Percentiles rank a stretch among this genome's conserved stretches.
Conservation (phyloP, 345 rosid species). For the Salix viminalis region DNA sequence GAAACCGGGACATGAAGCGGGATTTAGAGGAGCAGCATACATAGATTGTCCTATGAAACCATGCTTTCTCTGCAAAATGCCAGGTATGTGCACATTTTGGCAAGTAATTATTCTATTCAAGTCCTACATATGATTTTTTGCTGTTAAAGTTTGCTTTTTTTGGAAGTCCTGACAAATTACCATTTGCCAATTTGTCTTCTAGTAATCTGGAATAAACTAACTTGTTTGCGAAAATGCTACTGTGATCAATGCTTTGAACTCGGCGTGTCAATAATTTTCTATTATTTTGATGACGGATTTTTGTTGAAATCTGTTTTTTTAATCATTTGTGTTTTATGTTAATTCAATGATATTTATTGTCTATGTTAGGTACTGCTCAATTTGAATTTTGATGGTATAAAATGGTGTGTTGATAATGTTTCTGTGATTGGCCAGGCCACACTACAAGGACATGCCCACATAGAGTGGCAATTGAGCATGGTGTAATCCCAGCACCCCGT, state of each 20-base stretch:
- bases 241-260: neutral
- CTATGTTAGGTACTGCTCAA: neutral
- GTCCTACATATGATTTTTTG: neutral
- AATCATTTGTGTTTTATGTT: neutral
- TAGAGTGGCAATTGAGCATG: slow-evolving; percentile 59
- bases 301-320: neutral
- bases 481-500: slow-evolving; percentile 54
- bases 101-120: neutral
- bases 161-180: neutral
- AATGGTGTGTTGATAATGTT: neutral
- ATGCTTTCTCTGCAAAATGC: slow-evolving; percentile 94
- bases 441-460: slow-evolving; percentile 86
- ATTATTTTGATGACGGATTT: neutral
- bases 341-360: neutral
- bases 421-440: slow-evolving; percentile 51
- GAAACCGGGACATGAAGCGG: slow-evolving; percentile 89
- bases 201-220: neutral
- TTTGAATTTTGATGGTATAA: neutral
- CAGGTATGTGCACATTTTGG: slow-evolving; percentile 42
- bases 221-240: neutral
- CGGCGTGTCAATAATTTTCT: neutral
- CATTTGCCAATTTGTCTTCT: neutral
- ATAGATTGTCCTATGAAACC: slow-evolving; percentile 97
- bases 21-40: slow-evolving; percentile 88
- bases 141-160: neutral